These are phyloP conservation scores for Postia placenta DNA, from an alignment of 768 basidiomycete species.

Conservation along the genomic window DNA sequence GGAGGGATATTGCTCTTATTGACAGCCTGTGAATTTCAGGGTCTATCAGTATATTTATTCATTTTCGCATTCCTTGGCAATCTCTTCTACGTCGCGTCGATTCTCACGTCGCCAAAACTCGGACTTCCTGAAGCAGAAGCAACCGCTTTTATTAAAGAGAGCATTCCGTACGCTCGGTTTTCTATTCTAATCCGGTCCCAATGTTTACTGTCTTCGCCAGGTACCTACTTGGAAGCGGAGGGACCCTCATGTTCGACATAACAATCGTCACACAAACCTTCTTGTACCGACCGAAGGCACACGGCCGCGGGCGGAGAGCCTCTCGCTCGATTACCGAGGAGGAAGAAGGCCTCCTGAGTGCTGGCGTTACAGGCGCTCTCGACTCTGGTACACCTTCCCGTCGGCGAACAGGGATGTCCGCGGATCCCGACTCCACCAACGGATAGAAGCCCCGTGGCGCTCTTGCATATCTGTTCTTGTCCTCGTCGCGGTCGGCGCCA, in stretches of 20 bases:
- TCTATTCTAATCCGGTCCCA: neutral
- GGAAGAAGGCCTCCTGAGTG: conserved; percentile 25
- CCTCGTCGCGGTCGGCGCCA: no score
- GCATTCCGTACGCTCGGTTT: conserved; percentile 63
- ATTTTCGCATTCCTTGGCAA: conserved; percentile 93
- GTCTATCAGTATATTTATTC: conserved; percentile 91
- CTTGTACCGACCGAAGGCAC: conserved; percentile 51
- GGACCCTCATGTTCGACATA: conserved; percentile 90
- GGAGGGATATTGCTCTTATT: neutral
- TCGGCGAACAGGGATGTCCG: conserved; percentile 15
- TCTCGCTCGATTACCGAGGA: conserved; percentile 17
- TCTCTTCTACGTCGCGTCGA: conserved; percentile 85
- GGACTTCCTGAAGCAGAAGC: conserved; percentile 53
- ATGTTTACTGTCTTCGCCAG: neutral
- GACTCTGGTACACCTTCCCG: conserved; percentile 14
- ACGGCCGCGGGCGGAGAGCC: conserved; percentile 15
- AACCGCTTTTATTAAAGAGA: conserved; percentile 67
- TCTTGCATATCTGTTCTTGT: no score
- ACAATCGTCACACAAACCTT: conserved; percentile 84
- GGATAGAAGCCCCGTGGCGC: no score
- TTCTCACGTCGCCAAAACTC: conserved; percentile 70
- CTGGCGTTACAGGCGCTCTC: conserved; percentile 16
- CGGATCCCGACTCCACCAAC: no score
- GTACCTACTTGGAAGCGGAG: conserved; percentile 77
- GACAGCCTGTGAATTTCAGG: conserved; percentile 34